These are phyloP conservation scores for Dendrothele bispora DNA, from an alignment of 768 basidiomycete genomes.

Conservation along the genomic window DNA sequence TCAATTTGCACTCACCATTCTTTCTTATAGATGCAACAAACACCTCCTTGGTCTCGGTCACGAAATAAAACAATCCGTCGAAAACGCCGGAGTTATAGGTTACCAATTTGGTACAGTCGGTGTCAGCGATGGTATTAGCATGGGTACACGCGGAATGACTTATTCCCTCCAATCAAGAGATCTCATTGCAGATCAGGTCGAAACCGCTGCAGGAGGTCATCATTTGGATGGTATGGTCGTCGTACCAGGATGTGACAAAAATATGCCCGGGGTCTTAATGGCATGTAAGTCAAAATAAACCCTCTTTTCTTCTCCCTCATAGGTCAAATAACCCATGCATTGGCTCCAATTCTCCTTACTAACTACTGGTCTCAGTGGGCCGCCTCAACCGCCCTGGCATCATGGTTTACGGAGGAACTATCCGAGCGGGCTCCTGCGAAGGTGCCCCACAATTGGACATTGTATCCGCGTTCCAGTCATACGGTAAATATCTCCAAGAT, in stretches of 20 bases:
- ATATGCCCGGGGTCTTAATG: slow-evolving; percentile 99
- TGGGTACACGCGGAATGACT: slow-evolving; percentile 93
- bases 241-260: slow-evolving; percentile 98
- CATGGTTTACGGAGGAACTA: slow-evolving; percentile 98
- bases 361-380: slow-evolving; percentile 59
- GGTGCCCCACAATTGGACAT: slow-evolving; percentile 89
- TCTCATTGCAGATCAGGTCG: slow-evolving; percentile 96
- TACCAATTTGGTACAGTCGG: slow-evolving; percentile 98
- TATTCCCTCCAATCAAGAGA: slow-evolving; percentile 98
- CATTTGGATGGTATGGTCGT: slow-evolving; percentile 98
- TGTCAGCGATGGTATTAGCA: slow-evolving; percentile 98
- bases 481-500: slow-evolving; percentile 92
- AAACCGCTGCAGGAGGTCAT: slow-evolving; percentile 94
- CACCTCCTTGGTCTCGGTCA: slow-evolving; percentile 90
- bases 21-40: slow-evolving; percentile 77
- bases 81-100: slow-evolving; percentile 71
- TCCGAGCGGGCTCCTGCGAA: slow-evolving; percentile 89
- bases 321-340: slow-evolving; percentile 7
- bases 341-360: slow-evolving; percentile 2
- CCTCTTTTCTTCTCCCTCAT: too few species aligned
- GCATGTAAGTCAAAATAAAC: slow-evolving; percentile 89
- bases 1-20: slow-evolving; percentile 2
- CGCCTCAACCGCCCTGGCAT: slow-evolving; percentile 93
- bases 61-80: slow-evolving; percentile 80
- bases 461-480: slow-evolving; percentile 96